These are phyloP conservation scores for Colletotrichum plurivorum DNA, from an alignment of 2,329 filamentous ascomycete species.

Conservation along the genomic window DNA sequence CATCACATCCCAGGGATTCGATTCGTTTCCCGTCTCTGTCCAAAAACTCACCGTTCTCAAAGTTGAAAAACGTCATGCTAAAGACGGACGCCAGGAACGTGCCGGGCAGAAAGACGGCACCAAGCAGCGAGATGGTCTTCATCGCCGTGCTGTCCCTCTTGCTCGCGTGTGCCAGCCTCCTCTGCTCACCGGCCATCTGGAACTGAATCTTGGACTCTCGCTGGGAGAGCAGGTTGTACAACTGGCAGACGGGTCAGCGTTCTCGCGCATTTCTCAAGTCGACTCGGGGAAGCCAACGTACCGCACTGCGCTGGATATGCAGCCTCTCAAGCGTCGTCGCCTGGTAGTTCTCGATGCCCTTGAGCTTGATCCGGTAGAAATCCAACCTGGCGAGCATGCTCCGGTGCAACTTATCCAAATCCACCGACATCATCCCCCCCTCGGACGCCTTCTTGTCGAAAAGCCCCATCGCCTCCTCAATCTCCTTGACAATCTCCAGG, in stretches of 20 bases:
- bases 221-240: constrained; percentile 77
- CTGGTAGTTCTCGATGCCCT: constrained; percentile 74
- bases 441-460: constrained; percentile 52
- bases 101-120: constrained; percentile 74
- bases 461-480: constrained; percentile 62
- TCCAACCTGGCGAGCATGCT: constrained; percentile 69
- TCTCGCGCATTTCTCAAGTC: too few relatives aligned
- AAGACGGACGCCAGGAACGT: constrained; percentile 75
- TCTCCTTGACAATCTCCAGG: constrained; percentile 64
- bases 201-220: constrained; percentile 75
- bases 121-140: constrained; percentile 76
- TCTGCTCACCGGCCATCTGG: constrained; percentile 73
- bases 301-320: constrained; percentile 73
- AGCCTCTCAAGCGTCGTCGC: constrained; percentile 73
- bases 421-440: constrained; percentile 45
- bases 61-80: constrained; percentile 78
- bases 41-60: constrained; percentile 59
- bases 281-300: too few relatives aligned
- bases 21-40: neutral
- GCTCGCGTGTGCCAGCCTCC: constrained; percentile 70
- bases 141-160: constrained; percentile 75
- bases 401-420: constrained; percentile 62
- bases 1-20: neutral
- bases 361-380: constrained; percentile 73
- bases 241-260: constrained; percentile 51